Evolutionary conservation across 495 filamentous ascomycete genomes (phyloP), one percentile per base, ranked within the genome.

Genomic region (Aspergillus funiculosus): DNA sequence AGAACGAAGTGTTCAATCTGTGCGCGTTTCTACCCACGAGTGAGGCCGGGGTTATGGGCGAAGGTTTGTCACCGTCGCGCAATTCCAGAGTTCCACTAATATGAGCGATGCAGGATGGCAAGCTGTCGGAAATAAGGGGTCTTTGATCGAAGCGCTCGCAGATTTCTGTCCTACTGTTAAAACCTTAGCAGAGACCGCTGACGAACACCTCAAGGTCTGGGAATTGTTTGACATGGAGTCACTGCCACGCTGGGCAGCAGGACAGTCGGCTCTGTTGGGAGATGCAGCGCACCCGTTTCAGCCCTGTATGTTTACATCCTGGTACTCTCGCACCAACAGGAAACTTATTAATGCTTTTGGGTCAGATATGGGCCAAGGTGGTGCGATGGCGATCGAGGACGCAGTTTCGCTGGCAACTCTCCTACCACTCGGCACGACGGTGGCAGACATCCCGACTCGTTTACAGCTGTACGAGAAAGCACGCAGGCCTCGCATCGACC

Each of bases 241-340:
- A 6, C 54, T 83, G 6, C 66, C 69, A 0, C 71, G 64, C 1
- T 83, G 75, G 72, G 63, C 66, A 3, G 58, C 63, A 5, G 66
- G 59, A 0, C 62, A 59, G 26, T 52, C 79, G 7, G 74, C 68
- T 4, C 55, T 83, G 0, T 39, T 83, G 1, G 79, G 79, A 4
- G 81, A 84, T 64, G 71, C 79, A 1, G 78, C 77, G 21, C 79
- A 83, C 60, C 79, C 77, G 6, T 81, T 82, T 46, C 60, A 71
- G 26, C 77, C 77, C 30, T 60, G 58, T 61, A 39, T 45, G 53
- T 30, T 17, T 6, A 10, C 13, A 19, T 42, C 19, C 9, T n/a
- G 2, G 3, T 41, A 4, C n/a, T 5, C 1, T 36, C 6, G 13
- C 18, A 28, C 11, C 17, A 19, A 18, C 15, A 24, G 13, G 10